Evolutionary conservation across 2,329 filamentous ascomycete genomes (phyloP), one percentile per base, ranked within the genome.

Genomic region (Curvularia spicifera): DNA sequence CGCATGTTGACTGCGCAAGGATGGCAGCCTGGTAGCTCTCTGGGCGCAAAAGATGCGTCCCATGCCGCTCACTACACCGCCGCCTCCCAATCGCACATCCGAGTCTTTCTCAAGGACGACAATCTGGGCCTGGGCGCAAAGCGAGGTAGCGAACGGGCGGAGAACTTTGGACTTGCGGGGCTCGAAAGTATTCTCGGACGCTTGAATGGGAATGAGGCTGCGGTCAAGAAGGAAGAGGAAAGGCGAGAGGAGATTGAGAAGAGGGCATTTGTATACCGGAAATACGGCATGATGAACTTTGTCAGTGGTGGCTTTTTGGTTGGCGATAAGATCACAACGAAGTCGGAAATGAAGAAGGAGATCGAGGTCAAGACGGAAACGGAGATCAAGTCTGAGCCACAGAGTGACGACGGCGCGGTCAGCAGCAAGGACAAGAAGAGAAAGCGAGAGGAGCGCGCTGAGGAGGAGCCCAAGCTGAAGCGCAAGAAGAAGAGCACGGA

Each of bases 111-210:
- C 63, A 97, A 97, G 73, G 93, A 98, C 72, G 93, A 98, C 75
- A 96, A 89, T 68, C 85, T 96, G 43, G 95, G 95, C 2, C 82
- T 99, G 43, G 95, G 95, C 29, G 95, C 93, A 64, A 89, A 89
- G 75, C 83, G 87, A 63, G 89, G 89, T 53, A 87, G 87, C 68
- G 88, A 89, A 65, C 80, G 83, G 39, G 80, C 83, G 4, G 88
- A 92, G 64, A 85, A 92, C 63, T 96, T 94, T 22, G 95, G 94
- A 0, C 83, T 98, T 37, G 91, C 93, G 72, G 90, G 89, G 18
- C 92, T 98, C 67, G 91, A 93, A 71, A 91, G 91, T 63, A 80
- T 99, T 4, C 81, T 99, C 20, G 93, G 94, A 22, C 84, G 95
- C 53, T 79, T 99, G 56, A 99, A 99, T 76, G 95, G 94, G 50